A percentile compares a stretch with the other conserved stretches of the same genome.
These are phyloP conservation scores for Scleromitrula shiraiana DNA, from an alignment of 2,329 filamentous ascomycete species.

Conservation along the genomic window DNA sequence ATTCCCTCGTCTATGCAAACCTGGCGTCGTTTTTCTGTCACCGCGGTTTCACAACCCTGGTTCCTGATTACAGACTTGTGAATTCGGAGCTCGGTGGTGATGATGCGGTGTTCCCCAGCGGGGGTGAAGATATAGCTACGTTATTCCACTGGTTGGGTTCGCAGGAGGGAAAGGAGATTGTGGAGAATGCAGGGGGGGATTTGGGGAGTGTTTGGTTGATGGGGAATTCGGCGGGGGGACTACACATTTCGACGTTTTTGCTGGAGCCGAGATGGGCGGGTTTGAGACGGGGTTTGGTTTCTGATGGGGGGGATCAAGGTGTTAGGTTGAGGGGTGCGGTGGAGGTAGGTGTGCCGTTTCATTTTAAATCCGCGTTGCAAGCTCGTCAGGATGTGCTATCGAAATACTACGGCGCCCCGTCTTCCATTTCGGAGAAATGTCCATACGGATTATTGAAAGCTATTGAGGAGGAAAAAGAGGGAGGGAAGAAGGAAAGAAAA, in stretches of 20 bases:
- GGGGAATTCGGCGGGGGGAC: conserved; percentile 28
- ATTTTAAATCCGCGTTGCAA: conserved; percentile 14
- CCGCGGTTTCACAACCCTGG: conserved; percentile 21
- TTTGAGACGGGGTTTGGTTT: conserved; percentile 14
- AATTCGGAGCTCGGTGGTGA: conserved; percentile 20
- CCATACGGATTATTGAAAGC: conserved; percentile 19
- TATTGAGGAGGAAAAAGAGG: conserved; percentile 11
- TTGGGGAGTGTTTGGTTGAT: conserved; percentile 22
- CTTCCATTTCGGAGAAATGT: conserved; percentile 11
- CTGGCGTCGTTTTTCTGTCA: conserved; percentile 25
- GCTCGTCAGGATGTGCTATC: conserved; percentile 13
- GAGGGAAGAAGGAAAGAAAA: conserved; percentile 17
- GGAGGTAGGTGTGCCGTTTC: conserved; percentile 19
- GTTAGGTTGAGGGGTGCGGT: conserved; percentile 20
- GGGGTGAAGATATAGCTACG: conserved; percentile 24
- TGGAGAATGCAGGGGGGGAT: conserved; percentile 3
- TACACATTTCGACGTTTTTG: conserved; percentile 26
- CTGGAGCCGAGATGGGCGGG: conserved; percentile 17
- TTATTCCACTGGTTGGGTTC: conserved; percentile 9
- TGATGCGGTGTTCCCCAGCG: conserved; percentile 23
- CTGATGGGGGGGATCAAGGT: neutral
- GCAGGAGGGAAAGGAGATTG: conserved; percentile 19
- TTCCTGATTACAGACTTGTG: conserved; percentile 26
- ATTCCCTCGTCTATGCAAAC: conserved; percentile 24
- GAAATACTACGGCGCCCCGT: conserved; percentile 19